Conservation (phyloP, 1,284 basidiomycete species). For the Phylloboletellus chloephorus region DNA sequence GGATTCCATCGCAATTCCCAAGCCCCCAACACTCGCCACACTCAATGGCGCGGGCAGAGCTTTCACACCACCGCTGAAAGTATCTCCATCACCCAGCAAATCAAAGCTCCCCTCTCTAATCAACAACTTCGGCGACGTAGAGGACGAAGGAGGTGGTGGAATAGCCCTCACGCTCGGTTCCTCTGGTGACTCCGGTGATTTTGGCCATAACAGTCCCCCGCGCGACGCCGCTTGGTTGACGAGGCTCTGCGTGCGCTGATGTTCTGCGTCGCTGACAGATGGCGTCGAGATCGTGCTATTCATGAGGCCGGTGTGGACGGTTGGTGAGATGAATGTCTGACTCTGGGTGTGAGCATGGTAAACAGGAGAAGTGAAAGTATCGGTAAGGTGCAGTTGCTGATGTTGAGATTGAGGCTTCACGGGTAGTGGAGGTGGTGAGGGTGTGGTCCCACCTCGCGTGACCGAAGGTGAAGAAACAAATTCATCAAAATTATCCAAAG, state of each 20-base stretch:
- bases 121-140: slow-evolving; percentile 31
- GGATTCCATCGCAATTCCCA: background rate
- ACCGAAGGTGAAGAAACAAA: slow-evolving; percentile 35
- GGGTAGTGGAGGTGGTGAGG: slow-evolving; percentile 42
- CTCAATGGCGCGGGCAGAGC: background rate
- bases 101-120: slow-evolving; percentile 12
- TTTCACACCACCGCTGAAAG: background rate
- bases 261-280: slow-evolving; percentile 28
- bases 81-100: slow-evolving; percentile 14
- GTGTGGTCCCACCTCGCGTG: slow-evolving; percentile 19
- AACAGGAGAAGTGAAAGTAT: slow-evolving; percentile 11
- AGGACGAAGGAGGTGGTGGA: slow-evolving; percentile 44
- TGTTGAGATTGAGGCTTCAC: slow-evolving; percentile 29
- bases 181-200: slow-evolving; percentile 34
- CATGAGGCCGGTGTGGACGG: slow-evolving; percentile 20
- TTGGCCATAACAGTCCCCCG: slow-evolving; percentile 54
- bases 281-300: slow-evolving; percentile 14
- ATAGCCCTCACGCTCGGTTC: slow-evolving; percentile 4
- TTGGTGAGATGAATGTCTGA: slow-evolving; percentile 19
- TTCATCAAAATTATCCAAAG: slow-evolving; percentile 45
- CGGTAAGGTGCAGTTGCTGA: slow-evolving; percentile 5
- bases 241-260: slow-evolving; percentile 51
- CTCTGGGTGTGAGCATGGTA: slow-evolving; percentile 19
- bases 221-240: slow-evolving; percentile 49
- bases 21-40: background rate